A percentile compares a stretch with the other conserved stretches of the same genome.
Conservation (phyloP, 768 basidiomycete species). For the Mycena albidolilacea region DNA sequence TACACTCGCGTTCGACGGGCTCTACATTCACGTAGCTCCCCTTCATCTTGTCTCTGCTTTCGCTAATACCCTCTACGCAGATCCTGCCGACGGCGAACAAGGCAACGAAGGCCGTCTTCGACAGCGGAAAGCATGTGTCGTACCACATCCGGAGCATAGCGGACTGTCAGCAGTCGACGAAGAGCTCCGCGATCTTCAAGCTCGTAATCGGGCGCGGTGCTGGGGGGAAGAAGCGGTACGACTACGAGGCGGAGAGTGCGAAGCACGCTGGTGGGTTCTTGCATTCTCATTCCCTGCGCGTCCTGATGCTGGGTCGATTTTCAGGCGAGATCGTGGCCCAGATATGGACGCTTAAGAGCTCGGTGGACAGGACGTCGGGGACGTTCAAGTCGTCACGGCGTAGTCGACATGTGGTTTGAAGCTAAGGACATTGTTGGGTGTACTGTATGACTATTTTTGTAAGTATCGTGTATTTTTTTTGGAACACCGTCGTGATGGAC, state of each 20-base stretch:
- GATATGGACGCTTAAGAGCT: conserved; percentile 72
- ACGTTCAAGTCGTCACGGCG: conserved; percentile 75
- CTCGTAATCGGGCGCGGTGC: conserved; percentile 80
- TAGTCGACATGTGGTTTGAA: conserved; percentile 70
- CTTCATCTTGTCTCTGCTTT: neutral
- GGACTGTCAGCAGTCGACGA: conserved; percentile 86
- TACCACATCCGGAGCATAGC: conserved; percentile 93
- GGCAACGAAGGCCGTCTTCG: conserved; percentile 83
- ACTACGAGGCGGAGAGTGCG: conserved; percentile 92
- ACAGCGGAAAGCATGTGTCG: conserved; percentile 91
- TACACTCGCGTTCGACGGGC: conserved; percentile 93
- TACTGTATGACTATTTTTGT: neutral
- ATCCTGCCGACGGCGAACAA: conserved; percentile 91
- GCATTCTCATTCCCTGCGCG: neutral
- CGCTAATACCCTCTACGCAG: conserved; percentile 55
- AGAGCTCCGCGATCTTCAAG: conserved; percentile 89
- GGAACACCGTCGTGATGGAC: too few relatives aligned
- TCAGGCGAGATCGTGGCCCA: conserved; percentile 85
- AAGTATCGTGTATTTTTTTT: neutral
- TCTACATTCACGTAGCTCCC: conserved; percentile 85
- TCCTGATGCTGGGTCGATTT: conserved; percentile 8
- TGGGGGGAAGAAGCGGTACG: conserved; percentile 89
- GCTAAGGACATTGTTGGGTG: neutral
- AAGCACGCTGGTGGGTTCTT: conserved; percentile 78
- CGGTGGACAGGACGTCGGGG: conserved; percentile 66